Evolutionary conservation across 805 yeast genomes (phyloP), one percentile per base, ranked within the genome.

Genomic region (Candida krabiensis): DNA sequence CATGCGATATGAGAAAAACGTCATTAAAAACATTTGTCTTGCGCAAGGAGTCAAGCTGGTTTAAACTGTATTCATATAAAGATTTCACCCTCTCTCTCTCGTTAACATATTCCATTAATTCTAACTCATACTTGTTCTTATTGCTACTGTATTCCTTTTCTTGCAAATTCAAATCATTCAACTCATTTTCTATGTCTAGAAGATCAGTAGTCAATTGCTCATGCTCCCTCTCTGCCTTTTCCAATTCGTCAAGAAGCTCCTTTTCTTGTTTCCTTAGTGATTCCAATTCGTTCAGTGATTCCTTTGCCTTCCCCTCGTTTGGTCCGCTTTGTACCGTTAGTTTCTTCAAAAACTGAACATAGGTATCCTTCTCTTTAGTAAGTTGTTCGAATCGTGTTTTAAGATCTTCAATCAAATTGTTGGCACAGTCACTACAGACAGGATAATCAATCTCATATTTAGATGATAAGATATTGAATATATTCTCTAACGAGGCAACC

Each of bases 341-440:
- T 48, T 82, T 83, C 44, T 79, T 80, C 30, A 91, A 60, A 55
- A 90, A 89, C 21, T 77, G 76, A 13, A 80, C 64, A 56, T 89
- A 93, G 2, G 77, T 73, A 35, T 89, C 96, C 46, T 91, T 79
- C 52, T 91, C 96, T 44, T 72, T 73, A 14, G 83, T 76, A 4
- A 82, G 75, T 38, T 79, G 85, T 43, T 85, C 91, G 57, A 85
- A 85, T 49, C 81, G 81, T 9, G 66, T 58, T 52, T 80, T 83
- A 58, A 88, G 70, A 40, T 80, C 81, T 8, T 76, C 79, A 9
- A 84, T 67, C 18, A 91, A 61, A 15, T 72, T 58, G 29, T 73
- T 77, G 5, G 93, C 84, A 60, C 99, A 93, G 30, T 90, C 97
- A 17, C 72, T 71, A 52, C 98, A 91, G 12, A 93, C 78, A 0